Evolutionary conservation across 2,329 filamentous ascomycete genomes (phyloP).

Genomic region (Rugonectria rugulosa): DNA sequence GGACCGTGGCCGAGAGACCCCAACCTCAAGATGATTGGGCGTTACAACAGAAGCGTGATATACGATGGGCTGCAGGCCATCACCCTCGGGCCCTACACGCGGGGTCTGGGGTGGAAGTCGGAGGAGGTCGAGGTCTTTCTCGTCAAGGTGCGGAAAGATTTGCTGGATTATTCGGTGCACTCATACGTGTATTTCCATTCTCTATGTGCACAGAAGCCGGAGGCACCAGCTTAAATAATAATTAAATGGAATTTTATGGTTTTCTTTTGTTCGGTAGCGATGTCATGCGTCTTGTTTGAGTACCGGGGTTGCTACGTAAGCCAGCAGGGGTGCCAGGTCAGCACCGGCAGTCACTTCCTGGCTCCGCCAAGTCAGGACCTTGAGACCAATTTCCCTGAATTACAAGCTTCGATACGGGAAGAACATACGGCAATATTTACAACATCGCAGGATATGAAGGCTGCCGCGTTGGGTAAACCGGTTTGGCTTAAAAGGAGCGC

Average conservation of each 20-base stretch:
- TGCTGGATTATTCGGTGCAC: slow-evolving; percentile 38
- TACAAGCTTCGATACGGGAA: too few relatives aligned
- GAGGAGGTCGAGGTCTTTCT: slow-evolving; percentile 46
- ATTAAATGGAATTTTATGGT: not conserved
- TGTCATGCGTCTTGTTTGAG: too few relatives aligned
- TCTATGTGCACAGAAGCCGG: slow-evolving; percentile 22
- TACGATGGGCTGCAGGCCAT: slow-evolving; percentile 44
- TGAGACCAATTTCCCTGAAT: too few relatives aligned
- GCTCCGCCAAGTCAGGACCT: too few relatives aligned
- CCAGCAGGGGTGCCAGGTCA: too few relatives aligned
- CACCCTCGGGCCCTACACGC: slow-evolving; percentile 45
- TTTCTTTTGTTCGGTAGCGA: too few relatives aligned
- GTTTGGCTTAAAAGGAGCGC: too few relatives aligned
- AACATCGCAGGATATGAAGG: too few relatives aligned
- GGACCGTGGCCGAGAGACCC: slow-evolving; percentile 57
- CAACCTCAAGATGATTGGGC: slow-evolving; percentile 53
- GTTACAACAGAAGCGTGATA: slow-evolving; percentile 42
- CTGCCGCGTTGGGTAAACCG: too few relatives aligned
- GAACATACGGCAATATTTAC: too few relatives aligned
- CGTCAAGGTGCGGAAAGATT: slow-evolving; percentile 42
- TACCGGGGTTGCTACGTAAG: too few relatives aligned
- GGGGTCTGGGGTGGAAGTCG: slow-evolving; percentile 43
- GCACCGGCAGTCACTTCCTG: too few relatives aligned
- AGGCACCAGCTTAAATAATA: not conserved
- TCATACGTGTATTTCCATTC: slow-evolving; percentile 30